phyloP scores from a whole-genome alignment of 1,284 basidiomycete species.

The Mycena citricolor region DNA sequence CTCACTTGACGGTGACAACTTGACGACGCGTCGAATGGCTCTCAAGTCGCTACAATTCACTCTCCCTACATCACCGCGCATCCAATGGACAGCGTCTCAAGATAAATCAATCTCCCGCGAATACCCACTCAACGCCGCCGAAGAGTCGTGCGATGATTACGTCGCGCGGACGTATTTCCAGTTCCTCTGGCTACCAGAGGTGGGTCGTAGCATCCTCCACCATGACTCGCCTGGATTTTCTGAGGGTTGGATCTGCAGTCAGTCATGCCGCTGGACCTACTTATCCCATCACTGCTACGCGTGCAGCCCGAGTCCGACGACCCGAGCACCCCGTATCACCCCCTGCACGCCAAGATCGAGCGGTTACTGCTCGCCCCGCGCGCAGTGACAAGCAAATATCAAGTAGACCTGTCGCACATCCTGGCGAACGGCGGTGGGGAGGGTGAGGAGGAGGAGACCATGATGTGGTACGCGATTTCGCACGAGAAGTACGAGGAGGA shows the following conservation, averaged over 20 bases:
- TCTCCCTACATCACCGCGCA: too few species aligned
- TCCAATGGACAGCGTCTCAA: constrained; percentile 47
- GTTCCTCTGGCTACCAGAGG: constrained; percentile 76
- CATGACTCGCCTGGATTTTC: background rate
- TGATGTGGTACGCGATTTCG: constrained; percentile 70
- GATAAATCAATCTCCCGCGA: constrained; percentile 49
- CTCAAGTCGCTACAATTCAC: too few species aligned
- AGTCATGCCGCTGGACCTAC: constrained; percentile 58
- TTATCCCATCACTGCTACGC: constrained; percentile 56
- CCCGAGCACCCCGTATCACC: constrained; percentile 41
- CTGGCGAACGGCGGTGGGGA: constrained; percentile 55
- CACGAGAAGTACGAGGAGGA: constrained; percentile 52
- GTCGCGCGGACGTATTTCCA: constrained; percentile 62
- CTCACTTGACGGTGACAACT: too few species aligned
- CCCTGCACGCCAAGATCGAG: constrained; percentile 55
- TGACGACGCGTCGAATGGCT: too few species aligned
- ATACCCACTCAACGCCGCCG: constrained; percentile 44
- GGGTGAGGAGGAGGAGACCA: constrained; percentile 62
- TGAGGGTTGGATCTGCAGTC: constrained; percentile 43
- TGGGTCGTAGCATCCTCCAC: constrained; percentile 27
- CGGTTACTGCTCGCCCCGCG: constrained; percentile 61
- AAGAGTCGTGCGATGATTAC: constrained; percentile 46
- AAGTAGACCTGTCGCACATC: constrained; percentile 57
- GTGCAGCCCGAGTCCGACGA: constrained; percentile 34
- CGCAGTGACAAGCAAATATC: constrained; percentile 58